Evolutionary conservation across 352 stramenopile species (phyloP).

Genomic region (Phytopythium ostracodes): DNA sequence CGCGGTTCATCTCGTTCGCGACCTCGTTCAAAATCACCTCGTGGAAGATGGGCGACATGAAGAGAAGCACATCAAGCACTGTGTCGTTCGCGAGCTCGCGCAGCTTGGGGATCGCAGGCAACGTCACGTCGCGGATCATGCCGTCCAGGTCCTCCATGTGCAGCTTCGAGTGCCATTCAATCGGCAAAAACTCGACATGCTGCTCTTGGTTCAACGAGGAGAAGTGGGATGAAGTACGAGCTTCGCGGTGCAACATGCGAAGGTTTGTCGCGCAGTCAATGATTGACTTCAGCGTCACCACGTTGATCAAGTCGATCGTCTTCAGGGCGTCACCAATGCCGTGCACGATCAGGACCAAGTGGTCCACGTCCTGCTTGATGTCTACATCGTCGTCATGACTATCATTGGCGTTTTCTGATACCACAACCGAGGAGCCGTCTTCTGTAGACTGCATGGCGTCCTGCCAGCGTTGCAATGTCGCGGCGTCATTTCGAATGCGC

Average conservation of each 20-base stretch:
- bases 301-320: slow-evolving; percentile 83
- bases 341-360: slow-evolving; percentile 87
- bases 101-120: slow-evolving; percentile 88
- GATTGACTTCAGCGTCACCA: slow-evolving; percentile 78
- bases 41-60: slow-evolving; percentile 91
- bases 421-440: slow-evolving; percentile 9
- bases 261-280: slow-evolving; percentile 76
- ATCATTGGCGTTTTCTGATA: slow-evolving; percentile 1
- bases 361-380: slow-evolving; percentile 75
- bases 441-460: slow-evolving; percentile 37
- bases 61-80: slow-evolving; percentile 90
- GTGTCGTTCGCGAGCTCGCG: slow-evolving; percentile 92
- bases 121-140: slow-evolving; percentile 69
- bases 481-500: slow-evolving; percentile 54
- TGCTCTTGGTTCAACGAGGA: slow-evolving; percentile 25
- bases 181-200: slow-evolving; percentile 70
- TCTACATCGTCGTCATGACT: slow-evolving; percentile 48
- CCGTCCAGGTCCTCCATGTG: slow-evolving; percentile 70
- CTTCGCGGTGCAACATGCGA: slow-evolving; percentile 59
- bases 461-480: slow-evolving; percentile 54
- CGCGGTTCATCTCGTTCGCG: slow-evolving; percentile 89
- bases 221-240: slow-evolving; percentile 67
- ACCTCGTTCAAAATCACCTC: slow-evolving; percentile 91
- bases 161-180: slow-evolving; percentile 87
- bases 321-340: slow-evolving; percentile 88